Percentiles rank a stretch among this genome's conserved stretches.
Conservation (phyloP, 2,329 filamentous ascomycete species). For the Pseudonectria buxi region DNA sequence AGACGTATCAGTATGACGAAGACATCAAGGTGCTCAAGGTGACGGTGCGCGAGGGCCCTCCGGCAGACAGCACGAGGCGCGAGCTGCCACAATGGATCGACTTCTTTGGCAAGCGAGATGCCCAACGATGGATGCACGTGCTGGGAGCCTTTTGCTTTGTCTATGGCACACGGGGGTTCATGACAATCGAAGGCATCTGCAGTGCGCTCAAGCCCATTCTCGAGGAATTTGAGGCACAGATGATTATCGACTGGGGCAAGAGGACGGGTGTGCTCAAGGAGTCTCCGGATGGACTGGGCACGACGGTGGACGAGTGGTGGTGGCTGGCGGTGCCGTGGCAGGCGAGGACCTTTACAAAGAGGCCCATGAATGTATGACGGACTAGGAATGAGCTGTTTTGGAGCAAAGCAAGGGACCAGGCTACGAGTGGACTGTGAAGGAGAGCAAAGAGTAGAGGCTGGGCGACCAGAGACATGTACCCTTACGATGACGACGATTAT, state of each 20-base stretch:
- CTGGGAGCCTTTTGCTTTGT: constrained; percentile 56
- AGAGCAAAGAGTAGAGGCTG: neutral
- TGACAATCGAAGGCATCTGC: constrained; percentile 46
- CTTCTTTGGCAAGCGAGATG: constrained; percentile 55
- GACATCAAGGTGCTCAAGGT: constrained; percentile 36
- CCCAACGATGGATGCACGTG: constrained; percentile 57
- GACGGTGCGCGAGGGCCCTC: constrained; percentile 33
- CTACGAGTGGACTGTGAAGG: too few species aligned
- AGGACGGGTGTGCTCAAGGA: constrained; percentile 43
- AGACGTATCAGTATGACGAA: constrained; percentile 52
- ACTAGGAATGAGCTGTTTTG: neutral
- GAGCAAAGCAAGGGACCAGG: too few species aligned
- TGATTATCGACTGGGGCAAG: constrained; percentile 54
- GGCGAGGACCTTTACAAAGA: constrained; percentile 1
- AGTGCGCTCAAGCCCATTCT: constrained; percentile 50
- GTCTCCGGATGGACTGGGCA: constrained; percentile 33
- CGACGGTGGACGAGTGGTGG: constrained; percentile 58
- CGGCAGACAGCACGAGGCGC: constrained; percentile 33
- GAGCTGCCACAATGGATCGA: constrained; percentile 67
- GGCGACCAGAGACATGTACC: neutral
- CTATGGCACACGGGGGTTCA: constrained; percentile 55
- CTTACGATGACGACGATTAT: too few species aligned
- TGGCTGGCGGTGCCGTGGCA: constrained; percentile 47
- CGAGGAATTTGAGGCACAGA: constrained; percentile 55
- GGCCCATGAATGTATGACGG: constrained; percentile 2